phyloP scores from a whole-genome alignment of 1,139 yeast species.

The Wickerhamomyces sp. region DNA sequence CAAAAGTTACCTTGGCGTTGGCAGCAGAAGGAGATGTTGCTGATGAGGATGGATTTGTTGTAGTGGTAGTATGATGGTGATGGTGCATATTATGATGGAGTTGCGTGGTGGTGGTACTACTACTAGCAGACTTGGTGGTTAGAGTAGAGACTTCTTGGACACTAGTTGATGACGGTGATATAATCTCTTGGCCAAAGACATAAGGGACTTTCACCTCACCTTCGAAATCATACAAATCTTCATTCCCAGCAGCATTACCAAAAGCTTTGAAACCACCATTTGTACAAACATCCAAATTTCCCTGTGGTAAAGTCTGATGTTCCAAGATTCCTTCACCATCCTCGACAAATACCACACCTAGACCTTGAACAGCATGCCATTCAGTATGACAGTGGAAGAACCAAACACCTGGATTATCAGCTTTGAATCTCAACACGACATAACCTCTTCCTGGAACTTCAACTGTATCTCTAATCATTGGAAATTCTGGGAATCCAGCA shows the following conservation, averaged over 20 bases:
- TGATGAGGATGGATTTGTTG: neutral
- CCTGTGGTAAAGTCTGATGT: slow-evolving; percentile 40
- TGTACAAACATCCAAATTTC: slow-evolving; percentile 56
- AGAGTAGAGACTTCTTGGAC: neutral
- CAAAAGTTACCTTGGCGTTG: too few relatives aligned
- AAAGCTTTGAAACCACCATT: slow-evolving; percentile 38
- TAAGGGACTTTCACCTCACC: slow-evolving; percentile 50
- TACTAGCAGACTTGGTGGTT: neutral
- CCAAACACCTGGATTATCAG: slow-evolving; percentile 78
- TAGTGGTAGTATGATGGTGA: neutral
- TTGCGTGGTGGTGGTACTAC: neutral
- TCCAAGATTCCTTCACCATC: slow-evolving; percentile 55
- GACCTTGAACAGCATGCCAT: slow-evolving; percentile 73
- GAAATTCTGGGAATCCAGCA: slow-evolving; percentile 45
- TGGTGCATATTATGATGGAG: neutral
- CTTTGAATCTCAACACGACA: slow-evolving; percentile 50
- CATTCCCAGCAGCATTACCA: slow-evolving; percentile 88
- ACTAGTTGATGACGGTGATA: neutral
- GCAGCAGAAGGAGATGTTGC: neutral
- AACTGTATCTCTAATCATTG: slow-evolving; percentile 62
- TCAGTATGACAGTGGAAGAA: slow-evolving; percentile 78
- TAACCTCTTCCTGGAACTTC: slow-evolving; percentile 56
- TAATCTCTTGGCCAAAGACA: slow-evolving; percentile 4
- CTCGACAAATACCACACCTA: slow-evolving; percentile 50
- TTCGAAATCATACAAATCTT: slow-evolving; percentile 52